Percentiles rank a stretch among this genome's conserved stretches.
Evolutionary conservation across 306 rosid species (phyloP).

Genomic region (Lupinus albus): DNA sequence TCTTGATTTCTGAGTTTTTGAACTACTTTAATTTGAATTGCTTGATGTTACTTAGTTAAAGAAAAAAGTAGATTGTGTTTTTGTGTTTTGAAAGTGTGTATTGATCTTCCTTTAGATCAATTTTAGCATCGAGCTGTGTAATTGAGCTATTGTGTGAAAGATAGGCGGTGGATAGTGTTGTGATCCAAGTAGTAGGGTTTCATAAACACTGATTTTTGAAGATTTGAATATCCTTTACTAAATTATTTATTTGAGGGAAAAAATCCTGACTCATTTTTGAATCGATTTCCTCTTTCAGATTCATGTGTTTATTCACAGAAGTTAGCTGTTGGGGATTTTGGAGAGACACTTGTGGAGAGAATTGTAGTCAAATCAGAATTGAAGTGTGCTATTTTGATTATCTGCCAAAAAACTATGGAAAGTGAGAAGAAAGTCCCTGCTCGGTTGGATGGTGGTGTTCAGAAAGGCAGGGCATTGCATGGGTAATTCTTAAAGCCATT

Average conservation of each 20-base stretch:
- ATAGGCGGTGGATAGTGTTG: not conserved
- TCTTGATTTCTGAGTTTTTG: not conserved
- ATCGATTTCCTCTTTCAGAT: slow-evolving; percentile 1
- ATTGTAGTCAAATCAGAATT: slow-evolving; percentile 53
- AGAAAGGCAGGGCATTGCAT: slow-evolving; percentile 61
- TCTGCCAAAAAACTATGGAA: slow-evolving; percentile 64
- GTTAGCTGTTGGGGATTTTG: slow-evolving; percentile 48
- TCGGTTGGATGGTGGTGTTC: slow-evolving; percentile 53
- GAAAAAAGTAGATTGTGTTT: not conserved
- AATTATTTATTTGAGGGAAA: slow-evolving; percentile 16
- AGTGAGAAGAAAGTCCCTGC: slow-evolving; percentile 55
- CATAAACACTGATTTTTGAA: not conserved
- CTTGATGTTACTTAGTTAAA: not conserved
- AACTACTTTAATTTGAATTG: slow-evolving; percentile 22
- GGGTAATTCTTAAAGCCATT: slow-evolving; percentile 59
- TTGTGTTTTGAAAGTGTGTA: not conserved
- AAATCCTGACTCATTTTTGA: slow-evolving; percentile 28
- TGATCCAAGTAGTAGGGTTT: slow-evolving; percentile 5
- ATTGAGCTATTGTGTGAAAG: slow-evolving; percentile 1
- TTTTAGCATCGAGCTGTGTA: not conserved
- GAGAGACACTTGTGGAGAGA: slow-evolving; percentile 54
- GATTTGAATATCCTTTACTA: slow-evolving; percentile 8
- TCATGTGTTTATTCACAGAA: slow-evolving; percentile 36
- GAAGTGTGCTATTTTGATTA: slow-evolving; percentile 50
- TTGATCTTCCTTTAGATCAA: too few species aligned